These are phyloP conservation scores for Diaporthe longicolla DNA, from an alignment of 2,329 filamentous ascomycete species.

Conservation along the genomic window DNA sequence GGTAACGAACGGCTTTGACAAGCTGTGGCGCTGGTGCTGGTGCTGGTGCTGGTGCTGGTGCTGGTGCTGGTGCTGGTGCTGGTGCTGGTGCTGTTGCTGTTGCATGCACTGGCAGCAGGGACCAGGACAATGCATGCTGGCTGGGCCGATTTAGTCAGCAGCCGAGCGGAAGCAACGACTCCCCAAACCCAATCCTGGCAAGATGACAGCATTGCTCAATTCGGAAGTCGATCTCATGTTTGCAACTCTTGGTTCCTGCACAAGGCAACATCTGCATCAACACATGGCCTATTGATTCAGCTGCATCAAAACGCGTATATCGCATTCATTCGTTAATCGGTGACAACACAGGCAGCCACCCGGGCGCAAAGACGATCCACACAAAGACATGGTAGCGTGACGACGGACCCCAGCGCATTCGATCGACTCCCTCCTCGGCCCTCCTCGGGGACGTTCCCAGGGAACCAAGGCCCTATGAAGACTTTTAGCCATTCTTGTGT, in stretches of 20 bases:
- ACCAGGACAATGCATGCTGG: not conserved
- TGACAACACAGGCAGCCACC: not conserved
- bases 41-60: too few species aligned
- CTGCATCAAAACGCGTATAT: not conserved
- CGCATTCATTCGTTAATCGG: not conserved
- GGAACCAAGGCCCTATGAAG: constrained; percentile 39
- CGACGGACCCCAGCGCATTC: constrained; percentile 9
- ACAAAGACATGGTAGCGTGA: constrained; percentile 17
- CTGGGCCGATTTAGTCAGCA: constrained; percentile 14
- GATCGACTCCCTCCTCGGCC: not conserved
- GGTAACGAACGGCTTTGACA: not conserved
- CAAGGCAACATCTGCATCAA: not conserved
- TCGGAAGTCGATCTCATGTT: constrained; percentile 9
- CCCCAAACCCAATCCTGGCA: constrained; percentile 23
- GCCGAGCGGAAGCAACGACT: not conserved
- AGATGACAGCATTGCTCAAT: constrained; percentile 43
- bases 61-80: not conserved
- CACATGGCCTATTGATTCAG: not conserved
- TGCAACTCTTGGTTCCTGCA: not conserved
- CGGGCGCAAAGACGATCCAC: not conserved
- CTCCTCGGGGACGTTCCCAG: constrained; percentile 33
- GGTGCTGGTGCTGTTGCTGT: too few species aligned
- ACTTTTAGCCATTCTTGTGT: constrained; percentile 34
- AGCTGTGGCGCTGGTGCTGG: not conserved
- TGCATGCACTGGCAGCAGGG: not conserved